A percentile compares a stretch with the other conserved stretches of the same genome.
These are phyloP conservation scores for Rickenella mellea DNA, from an alignment of 768 basidiomycete species.

Conservation along the genomic window DNA sequence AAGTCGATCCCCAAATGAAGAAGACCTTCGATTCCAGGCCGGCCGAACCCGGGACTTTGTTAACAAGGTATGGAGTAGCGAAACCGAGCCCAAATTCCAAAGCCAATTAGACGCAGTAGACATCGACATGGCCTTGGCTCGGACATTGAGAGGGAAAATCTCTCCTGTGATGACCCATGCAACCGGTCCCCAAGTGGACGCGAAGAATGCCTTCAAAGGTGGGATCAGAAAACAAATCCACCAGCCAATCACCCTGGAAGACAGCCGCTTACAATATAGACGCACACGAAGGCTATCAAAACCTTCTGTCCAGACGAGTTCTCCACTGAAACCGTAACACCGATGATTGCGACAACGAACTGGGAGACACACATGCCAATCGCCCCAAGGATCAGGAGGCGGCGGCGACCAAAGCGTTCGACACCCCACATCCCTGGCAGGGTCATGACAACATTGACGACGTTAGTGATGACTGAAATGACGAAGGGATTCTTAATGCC, in stretches of 20 bases:
- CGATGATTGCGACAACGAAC: constrained; percentile 66
- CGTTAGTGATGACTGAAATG: constrained; percentile 56
- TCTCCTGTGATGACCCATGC: constrained; percentile 64
- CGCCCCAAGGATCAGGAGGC: constrained; percentile 72
- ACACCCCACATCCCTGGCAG: constrained; percentile 73
- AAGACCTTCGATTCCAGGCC: constrained; percentile 67
- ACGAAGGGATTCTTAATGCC: constrained; percentile 39
- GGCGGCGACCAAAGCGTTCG: constrained; percentile 75
- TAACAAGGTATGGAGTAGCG: constrained; percentile 41
- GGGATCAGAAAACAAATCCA: no score
- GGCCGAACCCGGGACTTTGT: constrained; percentile 33
- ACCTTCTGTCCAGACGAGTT: constrained; percentile 54
- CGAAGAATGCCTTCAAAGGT: constrained; percentile 28
- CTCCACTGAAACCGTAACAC: constrained; percentile 30
- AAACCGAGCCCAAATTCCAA: constrained; percentile 66
- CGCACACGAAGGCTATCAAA: constrained; percentile 46
- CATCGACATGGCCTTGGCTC: constrained; percentile 75
- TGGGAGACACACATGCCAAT: constrained; percentile 79
- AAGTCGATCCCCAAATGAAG: constrained; percentile 76
- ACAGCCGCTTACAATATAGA: no score
- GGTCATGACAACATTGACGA: constrained; percentile 76
- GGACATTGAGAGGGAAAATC: constrained; percentile 76
- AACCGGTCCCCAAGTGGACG: constrained; percentile 64
- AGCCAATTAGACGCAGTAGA: constrained; percentile 70
- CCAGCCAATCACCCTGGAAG: no score